Evolutionary conservation across 495 filamentous ascomycete genomes (phyloP).

Genomic region (Bacidia gigantensis): DNA sequence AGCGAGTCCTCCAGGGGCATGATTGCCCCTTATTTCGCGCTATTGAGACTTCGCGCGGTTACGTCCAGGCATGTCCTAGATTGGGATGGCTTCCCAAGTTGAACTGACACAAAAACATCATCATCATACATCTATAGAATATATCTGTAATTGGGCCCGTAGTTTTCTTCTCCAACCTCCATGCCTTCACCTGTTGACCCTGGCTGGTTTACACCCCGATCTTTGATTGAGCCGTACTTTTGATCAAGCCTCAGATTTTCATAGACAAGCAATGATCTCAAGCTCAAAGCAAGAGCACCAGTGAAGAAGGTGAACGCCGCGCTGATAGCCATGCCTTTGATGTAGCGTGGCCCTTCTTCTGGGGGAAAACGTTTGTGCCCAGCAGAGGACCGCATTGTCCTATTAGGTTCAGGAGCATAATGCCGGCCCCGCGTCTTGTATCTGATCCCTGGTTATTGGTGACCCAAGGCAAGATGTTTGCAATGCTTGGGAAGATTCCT

Average conservation of each 20-base stretch:
- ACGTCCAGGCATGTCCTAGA: no score
- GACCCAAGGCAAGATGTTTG: conserved; percentile 63
- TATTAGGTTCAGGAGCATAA: conserved; percentile 54
- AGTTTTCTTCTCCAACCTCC: conserved; percentile 33
- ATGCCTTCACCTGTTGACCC: conserved; percentile 17
- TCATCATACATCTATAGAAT: conserved; percentile 26
- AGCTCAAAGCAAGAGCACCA: conserved; percentile 36
- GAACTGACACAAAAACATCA: no score
- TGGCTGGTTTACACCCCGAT: conserved; percentile 15
- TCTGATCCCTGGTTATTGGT: conserved; percentile 40
- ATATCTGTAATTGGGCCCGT: conserved; percentile 35
- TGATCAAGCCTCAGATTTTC: conserved; percentile 48
- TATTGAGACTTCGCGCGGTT: no score
- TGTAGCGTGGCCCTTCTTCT: conserved; percentile 45
- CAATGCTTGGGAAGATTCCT: conserved; percentile 41
- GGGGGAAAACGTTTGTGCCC: conserved; percentile 57
- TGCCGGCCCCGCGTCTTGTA: conserved; percentile 54
- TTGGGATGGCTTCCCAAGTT: no score
- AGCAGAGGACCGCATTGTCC: conserved; percentile 60
- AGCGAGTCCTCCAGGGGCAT: no score
- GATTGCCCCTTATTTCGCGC: no score
- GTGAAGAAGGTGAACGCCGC: conserved; percentile 63
- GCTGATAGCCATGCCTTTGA: conserved; percentile 53
- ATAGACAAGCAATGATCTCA: conserved; percentile 45
- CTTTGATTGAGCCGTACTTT: conserved; percentile 28